phyloP scores from a whole-genome alignment of 768 basidiomycete species.

The Lactarius hengduanensis region DNA sequence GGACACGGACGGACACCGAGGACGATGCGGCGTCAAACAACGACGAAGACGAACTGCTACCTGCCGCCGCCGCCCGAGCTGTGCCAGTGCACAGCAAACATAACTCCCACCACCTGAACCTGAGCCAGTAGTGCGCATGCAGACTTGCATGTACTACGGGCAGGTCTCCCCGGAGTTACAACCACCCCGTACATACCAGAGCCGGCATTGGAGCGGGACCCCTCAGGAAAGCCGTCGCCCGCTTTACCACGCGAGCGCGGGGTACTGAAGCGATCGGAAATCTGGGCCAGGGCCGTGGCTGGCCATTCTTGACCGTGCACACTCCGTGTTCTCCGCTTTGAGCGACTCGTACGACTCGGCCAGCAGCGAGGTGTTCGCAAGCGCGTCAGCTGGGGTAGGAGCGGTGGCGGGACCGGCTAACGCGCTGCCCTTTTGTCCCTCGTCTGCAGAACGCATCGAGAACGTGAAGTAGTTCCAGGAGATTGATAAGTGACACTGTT shows the following conservation, averaged over 20 bases:
- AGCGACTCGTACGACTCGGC: constrained; percentile 55
- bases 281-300: neutral
- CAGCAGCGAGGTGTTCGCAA: constrained; percentile 52
- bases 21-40: constrained; percentile 53
- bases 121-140: constrained; percentile 34
- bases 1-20: constrained; percentile 83
- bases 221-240: neutral
- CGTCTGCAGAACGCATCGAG: constrained; percentile 20
- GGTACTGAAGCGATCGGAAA: neutral
- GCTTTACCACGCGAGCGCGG: too few relatives aligned
- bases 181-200: constrained; percentile 51
- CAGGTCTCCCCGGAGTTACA: constrained; percentile 45
- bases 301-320: constrained; percentile 21
- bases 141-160: constrained; percentile 56
- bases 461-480: constrained; percentile 90
- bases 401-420: constrained; percentile 6
- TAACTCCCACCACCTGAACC: constrained; percentile 16
- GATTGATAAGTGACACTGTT: constrained; percentile 90
- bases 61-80: neutral
- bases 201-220: neutral
- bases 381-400: neutral
- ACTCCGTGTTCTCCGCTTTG: too few relatives aligned
- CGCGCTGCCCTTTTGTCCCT: constrained; percentile 2
- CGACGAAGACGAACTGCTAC: constrained; percentile 42
- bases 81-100: constrained; percentile 26